A percentile compares a stretch with the other conserved stretches of the same genome.
phyloP scores from a whole-genome alignment of 441 rosid genomes.

The Bruguiera hainesii region DNA sequence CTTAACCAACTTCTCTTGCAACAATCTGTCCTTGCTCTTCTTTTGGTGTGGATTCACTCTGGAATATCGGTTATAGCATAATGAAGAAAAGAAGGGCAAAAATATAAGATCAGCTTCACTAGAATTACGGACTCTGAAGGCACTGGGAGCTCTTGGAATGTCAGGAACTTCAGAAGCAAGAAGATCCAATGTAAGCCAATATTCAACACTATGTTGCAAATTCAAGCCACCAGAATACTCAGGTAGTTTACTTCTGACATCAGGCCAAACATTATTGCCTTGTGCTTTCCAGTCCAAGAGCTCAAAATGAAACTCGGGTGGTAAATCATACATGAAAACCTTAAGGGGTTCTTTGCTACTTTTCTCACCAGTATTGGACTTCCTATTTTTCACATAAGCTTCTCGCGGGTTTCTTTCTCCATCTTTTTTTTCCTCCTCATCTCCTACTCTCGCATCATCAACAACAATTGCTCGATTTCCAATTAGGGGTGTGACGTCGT shows the following conservation, averaged over 20 bases:
- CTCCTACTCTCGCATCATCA: slow-evolving; percentile 20
- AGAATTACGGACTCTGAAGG: slow-evolving; percentile 61
- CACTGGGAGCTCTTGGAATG: slow-evolving; percentile 38
- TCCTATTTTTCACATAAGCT: slow-evolving; percentile 23
- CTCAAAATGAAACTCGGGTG: slow-evolving; percentile 79
- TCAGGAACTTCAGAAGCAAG: slow-evolving; percentile 57
- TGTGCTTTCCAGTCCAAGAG: slow-evolving; percentile 67
- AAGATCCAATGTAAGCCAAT: slow-evolving; percentile 86
- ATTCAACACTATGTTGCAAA: slow-evolving; percentile 87
- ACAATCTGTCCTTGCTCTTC: slow-evolving; percentile 46
- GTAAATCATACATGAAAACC: slow-evolving; percentile 90
- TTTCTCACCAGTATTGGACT: slow-evolving; percentile 20
- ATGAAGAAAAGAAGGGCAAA: slow-evolving; percentile 82
- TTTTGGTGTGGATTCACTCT: slow-evolving; percentile 63
- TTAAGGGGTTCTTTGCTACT: slow-evolving; percentile 40
- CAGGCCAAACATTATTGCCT: slow-evolving; percentile 71
- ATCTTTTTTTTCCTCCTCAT: slow-evolving; percentile 20
- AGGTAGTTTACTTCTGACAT: slow-evolving; percentile 50
- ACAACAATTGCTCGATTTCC: slow-evolving; percentile 26
- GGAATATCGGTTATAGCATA: slow-evolving; percentile 69
- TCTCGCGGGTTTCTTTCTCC: slow-evolving; percentile 12
- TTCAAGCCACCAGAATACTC: slow-evolving; percentile 82
- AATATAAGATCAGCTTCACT: slow-evolving; percentile 78
- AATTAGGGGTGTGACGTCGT: slow-evolving; percentile 22
- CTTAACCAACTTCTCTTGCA: slow-evolving; percentile 65